Conservation (phyloP, 495 filamentous ascomycete genomes). For the Penicillium robsamsonii region DNA sequence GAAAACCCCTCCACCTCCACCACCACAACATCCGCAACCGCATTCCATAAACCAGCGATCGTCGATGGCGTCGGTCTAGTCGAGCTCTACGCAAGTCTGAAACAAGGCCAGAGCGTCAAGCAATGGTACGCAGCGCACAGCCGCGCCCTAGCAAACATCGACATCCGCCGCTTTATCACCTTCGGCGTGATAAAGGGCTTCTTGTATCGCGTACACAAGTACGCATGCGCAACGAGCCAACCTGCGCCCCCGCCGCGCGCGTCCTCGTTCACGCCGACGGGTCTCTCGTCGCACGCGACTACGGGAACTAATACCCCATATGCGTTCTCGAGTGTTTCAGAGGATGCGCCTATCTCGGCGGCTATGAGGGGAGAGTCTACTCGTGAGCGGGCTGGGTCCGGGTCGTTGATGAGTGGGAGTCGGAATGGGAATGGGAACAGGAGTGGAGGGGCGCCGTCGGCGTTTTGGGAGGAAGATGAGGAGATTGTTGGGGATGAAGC, state of each 20-base stretch:
- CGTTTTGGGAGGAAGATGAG: constrained; percentile 35
- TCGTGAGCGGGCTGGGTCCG: constrained; percentile 28
- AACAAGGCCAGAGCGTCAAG: constrained; percentile 72
- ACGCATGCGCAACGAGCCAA: constrained; percentile 62
- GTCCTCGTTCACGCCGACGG: constrained; percentile 27
- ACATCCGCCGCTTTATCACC: constrained; percentile 86
- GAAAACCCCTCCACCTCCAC: constrained; percentile 16
- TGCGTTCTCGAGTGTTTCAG: constrained; percentile 35
- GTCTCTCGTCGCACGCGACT: constrained; percentile 34
- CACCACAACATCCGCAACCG: neutral
- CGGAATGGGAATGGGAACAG: constrained; percentile 20
- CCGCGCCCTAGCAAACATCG: constrained; percentile 66
- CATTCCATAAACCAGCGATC: constrained; percentile 12
- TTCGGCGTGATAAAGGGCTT: constrained; percentile 96
- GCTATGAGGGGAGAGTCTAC: constrained; percentile 17
- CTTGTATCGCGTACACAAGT: constrained; percentile 91
- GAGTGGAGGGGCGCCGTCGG: constrained; percentile 17
- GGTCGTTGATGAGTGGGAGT: constrained; percentile 35
- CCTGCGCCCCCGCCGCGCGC: constrained; percentile 33
- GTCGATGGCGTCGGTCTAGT: constrained; percentile 45
- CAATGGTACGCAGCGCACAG: constrained; percentile 76
- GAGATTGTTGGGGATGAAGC: constrained; percentile 38
- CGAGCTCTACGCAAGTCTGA: constrained; percentile 73
- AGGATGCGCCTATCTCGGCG: constrained; percentile 27
- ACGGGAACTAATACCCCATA: constrained; percentile 42